phyloP scores from a whole-genome alignment of 768 basidiomycete species.

The Krasilnikovozyma curviuscula region DNA sequence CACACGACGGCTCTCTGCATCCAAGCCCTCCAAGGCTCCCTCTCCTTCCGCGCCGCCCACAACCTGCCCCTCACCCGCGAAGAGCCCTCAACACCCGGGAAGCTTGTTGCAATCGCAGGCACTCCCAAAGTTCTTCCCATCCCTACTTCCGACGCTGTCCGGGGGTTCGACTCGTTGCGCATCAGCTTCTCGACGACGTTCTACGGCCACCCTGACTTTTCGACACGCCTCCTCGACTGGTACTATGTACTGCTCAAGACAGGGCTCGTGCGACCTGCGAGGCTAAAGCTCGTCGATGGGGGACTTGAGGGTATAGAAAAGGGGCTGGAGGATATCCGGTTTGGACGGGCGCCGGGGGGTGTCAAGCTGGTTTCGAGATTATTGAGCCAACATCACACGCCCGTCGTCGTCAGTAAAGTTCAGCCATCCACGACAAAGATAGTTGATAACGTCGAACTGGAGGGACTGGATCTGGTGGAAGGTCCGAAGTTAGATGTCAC shows the following conservation, averaged over 20 bases:
- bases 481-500: too few species aligned
- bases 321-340: constrained; percentile 14
- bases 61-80: background rate
- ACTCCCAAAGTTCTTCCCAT: background rate
- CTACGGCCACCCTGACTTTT: constrained; percentile 16
- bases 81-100: background rate
- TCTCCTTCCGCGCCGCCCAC: background rate
- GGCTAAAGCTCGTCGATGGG: constrained; percentile 6
- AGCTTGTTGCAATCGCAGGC: constrained; percentile 16
- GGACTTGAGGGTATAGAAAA: constrained; percentile 17
- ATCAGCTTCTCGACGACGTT: constrained; percentile 19
- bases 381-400: too few species aligned
- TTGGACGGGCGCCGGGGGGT: constrained; percentile 14
- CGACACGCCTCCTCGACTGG: constrained; percentile 10
- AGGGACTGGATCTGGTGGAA: too few species aligned
- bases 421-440: too few species aligned
- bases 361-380: constrained; percentile 16
- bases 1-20: constrained; percentile 12
- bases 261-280: constrained; percentile 8
- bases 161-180: constrained; percentile 9
- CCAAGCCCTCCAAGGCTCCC: constrained; percentile 13
- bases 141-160: constrained; percentile 4
- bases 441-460: too few species aligned
- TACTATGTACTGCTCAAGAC: constrained; percentile 6
- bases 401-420: too few species aligned